Evolutionary conservation across 352 stramenopile species (phyloP), one percentile per base, ranked within the genome.

Genomic region (Aphanomyces invadans): DNA sequence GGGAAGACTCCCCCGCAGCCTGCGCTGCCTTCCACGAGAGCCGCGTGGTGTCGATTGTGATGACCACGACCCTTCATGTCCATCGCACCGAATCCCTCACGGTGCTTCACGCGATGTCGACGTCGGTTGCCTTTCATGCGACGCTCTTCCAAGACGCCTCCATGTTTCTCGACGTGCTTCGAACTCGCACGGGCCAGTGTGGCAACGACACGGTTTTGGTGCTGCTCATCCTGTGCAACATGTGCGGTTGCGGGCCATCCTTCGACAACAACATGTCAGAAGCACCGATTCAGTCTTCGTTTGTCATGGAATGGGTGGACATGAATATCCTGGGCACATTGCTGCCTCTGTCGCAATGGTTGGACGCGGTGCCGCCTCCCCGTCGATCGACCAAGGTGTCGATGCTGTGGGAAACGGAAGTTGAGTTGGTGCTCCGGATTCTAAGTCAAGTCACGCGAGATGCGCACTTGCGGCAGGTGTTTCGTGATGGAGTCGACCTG

Each of bases 211-310:
- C 55, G 23, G 21, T 45, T 1, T 52, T 79, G 5, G 59, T 89
- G 4, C 69, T 90, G 0, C 73, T 65, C 1, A 80, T 89, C 4
- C 49, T 90, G 9, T 85, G 74, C 64, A 87, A 89, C n/a, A 49
- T 88, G 0, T 88, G 86, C 33, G 77, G 77, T n/a, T 73, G 75
- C 21, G 33, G 39, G 29, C 17, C 17, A 5, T 33, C 17, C 0
- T 21, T 32, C 29, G 49, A 57, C 29, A n/a, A 38, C 25, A 12
- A 32, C 49, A 21, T 28, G 9, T 10, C 28, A 17, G 12, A 12
- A 15, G 23, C 12, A 7, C 54, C 1, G 38, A 21, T 1, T 23
- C 60, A 4, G 23, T 52, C 38, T 1, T 19, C 28, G 2, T 28
- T 31, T 4, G 63, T 61, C 0, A 54, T 86, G 2, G 56, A 69